Conservation (phyloP, 768 basidiomycete genomes). For the Symmetrospora coprosmae region DNA sequence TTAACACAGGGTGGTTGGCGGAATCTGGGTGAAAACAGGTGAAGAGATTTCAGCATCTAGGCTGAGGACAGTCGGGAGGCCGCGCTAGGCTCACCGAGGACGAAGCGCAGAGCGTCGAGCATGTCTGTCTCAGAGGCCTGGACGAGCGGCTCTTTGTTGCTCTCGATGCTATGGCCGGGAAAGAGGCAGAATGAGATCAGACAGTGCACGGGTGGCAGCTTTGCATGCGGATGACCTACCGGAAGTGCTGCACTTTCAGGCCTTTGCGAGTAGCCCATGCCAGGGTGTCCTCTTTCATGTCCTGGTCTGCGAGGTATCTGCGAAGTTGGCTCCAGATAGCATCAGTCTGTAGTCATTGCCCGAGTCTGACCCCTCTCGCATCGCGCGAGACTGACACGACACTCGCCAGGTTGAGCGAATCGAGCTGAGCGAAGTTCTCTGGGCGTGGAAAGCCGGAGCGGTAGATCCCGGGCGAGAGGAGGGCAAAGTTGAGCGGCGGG, state of each 20-base stretch:
- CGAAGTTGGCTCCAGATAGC: too few species aligned
- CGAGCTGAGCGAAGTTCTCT: constrained; percentile 37
- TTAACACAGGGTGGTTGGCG: not conserved
- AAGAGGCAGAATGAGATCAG: not conserved
- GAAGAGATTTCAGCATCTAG: not conserved
- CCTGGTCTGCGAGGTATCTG: constrained; percentile 17
- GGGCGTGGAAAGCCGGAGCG: constrained; percentile 37
- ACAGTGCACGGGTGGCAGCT: not conserved
- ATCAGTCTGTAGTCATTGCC: not conserved
- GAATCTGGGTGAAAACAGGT: too few species aligned
- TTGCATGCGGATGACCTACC: not conserved
- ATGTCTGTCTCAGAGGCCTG: not conserved
- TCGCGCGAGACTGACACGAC: constrained; percentile 38
- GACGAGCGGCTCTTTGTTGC: constrained; percentile 10
- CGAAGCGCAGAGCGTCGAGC: not conserved
- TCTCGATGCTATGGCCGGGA: not conserved
- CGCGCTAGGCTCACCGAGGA: not conserved
- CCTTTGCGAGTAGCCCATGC: constrained; percentile 5
- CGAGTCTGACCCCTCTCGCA: too few species aligned
- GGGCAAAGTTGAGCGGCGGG: constrained; percentile 39
- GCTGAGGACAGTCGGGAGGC: not conserved
- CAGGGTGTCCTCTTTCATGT: constrained; percentile 14
- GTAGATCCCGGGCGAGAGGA: constrained; percentile 36
- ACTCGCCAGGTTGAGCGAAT: constrained; percentile 36
- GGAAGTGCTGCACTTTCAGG: not conserved